Evolutionary conservation across 2,329 filamentous ascomycete species (phyloP).

Genomic region (Hymenoscyphus albidus): DNA sequence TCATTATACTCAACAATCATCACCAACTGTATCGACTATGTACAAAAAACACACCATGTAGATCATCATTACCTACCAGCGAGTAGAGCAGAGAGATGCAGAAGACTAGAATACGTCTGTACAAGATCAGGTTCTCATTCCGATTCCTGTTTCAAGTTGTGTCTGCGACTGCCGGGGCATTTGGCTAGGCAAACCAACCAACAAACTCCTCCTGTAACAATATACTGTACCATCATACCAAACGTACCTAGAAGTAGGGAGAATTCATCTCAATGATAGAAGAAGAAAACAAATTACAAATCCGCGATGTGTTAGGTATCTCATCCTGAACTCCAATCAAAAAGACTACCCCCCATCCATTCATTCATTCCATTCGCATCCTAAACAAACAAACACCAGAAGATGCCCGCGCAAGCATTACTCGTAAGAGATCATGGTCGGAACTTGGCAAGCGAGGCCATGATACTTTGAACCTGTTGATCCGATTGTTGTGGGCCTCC

Average conservation of each 20-base stretch:
- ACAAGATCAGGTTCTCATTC: neutral
- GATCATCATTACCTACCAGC: too few species aligned
- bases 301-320: neutral
- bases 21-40: neutral
- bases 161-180: neutral
- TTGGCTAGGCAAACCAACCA: neutral
- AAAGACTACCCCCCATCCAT: neutral
- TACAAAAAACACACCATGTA: neutral
- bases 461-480: slow-evolving; percentile 66
- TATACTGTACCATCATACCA: neutral
- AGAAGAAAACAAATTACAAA: neutral
- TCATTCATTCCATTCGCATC: neutral
- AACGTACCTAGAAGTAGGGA: neutral
- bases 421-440: slow-evolving; percentile 43
- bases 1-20: neutral
- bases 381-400: neutral
- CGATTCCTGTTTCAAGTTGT: too few species aligned
- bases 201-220: neutral
- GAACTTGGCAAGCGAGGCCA: slow-evolving; percentile 67
- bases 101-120: neutral
- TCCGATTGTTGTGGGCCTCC: slow-evolving; percentile 37
- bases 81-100: neutral
- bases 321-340: neutral
- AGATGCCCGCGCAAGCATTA: neutral
- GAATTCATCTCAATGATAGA: neutral